These are phyloP conservation scores for Sarocladiaceae sp. DNA, from an alignment of 2,329 filamentous ascomycete genomes.

Conservation along the genomic window DNA sequence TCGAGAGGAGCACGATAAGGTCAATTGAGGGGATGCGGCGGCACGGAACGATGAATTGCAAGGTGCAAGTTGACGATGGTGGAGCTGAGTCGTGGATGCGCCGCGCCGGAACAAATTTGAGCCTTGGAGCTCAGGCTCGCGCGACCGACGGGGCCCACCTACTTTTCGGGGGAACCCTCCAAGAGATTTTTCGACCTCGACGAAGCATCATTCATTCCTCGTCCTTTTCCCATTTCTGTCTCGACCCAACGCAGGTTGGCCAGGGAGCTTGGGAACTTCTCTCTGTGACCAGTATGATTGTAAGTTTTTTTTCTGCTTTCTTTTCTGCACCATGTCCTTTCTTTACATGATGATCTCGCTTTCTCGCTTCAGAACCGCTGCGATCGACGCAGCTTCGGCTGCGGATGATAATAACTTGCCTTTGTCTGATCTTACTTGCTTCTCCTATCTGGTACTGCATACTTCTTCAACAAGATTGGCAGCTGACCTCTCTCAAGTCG, in stretches of 20 bases:
- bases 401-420: conserved; percentile 37
- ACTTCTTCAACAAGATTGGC: background rate
- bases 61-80: conserved; percentile 8
- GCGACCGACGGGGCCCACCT: background rate
- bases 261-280: background rate
- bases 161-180: background rate
- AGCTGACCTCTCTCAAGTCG: conserved; percentile 14
- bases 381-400: conserved; percentile 39
- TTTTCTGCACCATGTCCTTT: conserved; percentile 5
- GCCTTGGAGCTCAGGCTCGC: conserved; percentile 14
- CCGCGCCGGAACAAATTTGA: conserved; percentile 28
- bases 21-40: conserved; percentile 15
- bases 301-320: conserved; percentile 21
- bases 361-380: conserved; percentile 44
- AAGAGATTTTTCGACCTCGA: conserved; percentile 3
- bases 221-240: background rate
- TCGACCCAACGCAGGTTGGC: background rate
- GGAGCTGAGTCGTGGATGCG: conserved; percentile 11
- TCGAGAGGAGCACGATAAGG: background rate
- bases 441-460: conserved; percentile 10
- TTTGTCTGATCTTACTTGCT: conserved; percentile 26
- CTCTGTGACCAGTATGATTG: conserved; percentile 27
- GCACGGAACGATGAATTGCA: conserved; percentile 2
- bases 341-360: conserved; percentile 35
- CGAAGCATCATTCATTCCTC: background rate